Evolutionary conservation across 2,329 filamentous ascomycete genomes (phyloP).

Genomic region (Arthrobotrys conoides): DNA sequence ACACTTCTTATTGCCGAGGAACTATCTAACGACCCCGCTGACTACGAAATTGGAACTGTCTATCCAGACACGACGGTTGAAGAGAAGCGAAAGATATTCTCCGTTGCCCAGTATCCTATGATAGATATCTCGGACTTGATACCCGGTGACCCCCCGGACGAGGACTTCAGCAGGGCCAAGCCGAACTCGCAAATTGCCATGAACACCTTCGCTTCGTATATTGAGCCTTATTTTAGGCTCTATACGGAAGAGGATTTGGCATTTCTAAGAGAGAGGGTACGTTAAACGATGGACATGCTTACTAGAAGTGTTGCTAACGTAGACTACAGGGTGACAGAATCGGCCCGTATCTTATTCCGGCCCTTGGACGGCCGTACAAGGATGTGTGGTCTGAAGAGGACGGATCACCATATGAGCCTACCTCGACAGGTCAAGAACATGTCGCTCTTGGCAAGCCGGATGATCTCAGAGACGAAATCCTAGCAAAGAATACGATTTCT

Average conservation of each 20-base stretch:
- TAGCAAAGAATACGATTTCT: slow-evolving; percentile 89
- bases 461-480: slow-evolving; percentile 85
- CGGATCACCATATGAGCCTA: slow-evolving; percentile 74
- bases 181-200: slow-evolving; percentile 94
- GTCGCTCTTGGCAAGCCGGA: slow-evolving; percentile 78
- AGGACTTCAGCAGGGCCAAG: slow-evolving; percentile 95
- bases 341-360: slow-evolving; percentile 86
- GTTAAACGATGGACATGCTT: too few species aligned
- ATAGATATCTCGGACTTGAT: slow-evolving; percentile 87
- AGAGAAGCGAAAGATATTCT: slow-evolving; percentile 89
- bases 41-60: slow-evolving; percentile 89
- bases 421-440: slow-evolving; percentile 56
- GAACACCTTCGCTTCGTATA: slow-evolving; percentile 89
- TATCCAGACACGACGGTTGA: slow-evolving; percentile 83
- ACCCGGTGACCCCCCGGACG: slow-evolving; percentile 89
- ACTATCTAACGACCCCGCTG: slow-evolving; percentile 79
- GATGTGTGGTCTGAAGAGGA: slow-evolving; percentile 97
- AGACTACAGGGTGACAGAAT: slow-evolving; percentile 78
- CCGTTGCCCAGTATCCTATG: slow-evolving; percentile 85
- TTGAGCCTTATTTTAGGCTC: slow-evolving; percentile 90
- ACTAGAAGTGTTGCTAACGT: slow-evolving; percentile 7
- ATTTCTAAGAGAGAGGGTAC: slow-evolving; percentile 84
- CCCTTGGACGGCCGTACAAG: slow-evolving; percentile 86
- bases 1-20: slow-evolving; percentile 63
- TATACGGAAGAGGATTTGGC: slow-evolving; percentile 94